These are phyloP conservation scores for Massarina eburnea DNA, from an alignment of 2,329 filamentous ascomycete species.

Conservation along the genomic window DNA sequence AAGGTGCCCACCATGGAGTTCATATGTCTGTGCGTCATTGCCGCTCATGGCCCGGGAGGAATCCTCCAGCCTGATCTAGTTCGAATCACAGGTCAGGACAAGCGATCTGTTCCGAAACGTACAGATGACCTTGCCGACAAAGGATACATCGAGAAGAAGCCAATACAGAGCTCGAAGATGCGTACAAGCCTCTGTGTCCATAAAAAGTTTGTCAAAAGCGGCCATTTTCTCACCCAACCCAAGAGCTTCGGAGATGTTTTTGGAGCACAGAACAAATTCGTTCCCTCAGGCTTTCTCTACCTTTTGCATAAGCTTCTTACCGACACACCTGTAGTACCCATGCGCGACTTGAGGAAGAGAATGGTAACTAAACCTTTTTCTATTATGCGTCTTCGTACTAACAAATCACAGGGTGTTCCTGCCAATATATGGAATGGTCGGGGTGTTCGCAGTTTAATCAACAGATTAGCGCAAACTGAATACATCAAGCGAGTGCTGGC, in stretches of 20 bases:
- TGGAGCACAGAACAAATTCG: constrained; percentile 42
- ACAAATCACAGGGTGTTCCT: constrained; percentile 29
- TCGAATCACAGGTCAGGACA: constrained; percentile 61
- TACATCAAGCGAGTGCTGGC: constrained; percentile 44
- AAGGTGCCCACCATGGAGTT: constrained; percentile 59
- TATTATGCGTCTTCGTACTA: constrained; percentile 10
- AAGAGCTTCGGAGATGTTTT: constrained; percentile 39
- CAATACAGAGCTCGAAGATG: constrained; percentile 43
- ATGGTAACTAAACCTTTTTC: constrained; percentile 40
- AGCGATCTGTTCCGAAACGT: constrained; percentile 63
- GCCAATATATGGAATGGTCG: constrained; percentile 42
- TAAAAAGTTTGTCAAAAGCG: constrained; percentile 49
- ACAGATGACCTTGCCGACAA: constrained; percentile 59
- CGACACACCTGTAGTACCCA: constrained; percentile 53
- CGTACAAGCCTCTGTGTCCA: constrained; percentile 61
- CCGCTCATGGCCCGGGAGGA: constrained; percentile 55
- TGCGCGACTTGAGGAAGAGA: constrained; percentile 54
- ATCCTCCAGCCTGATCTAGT: constrained; percentile 61
- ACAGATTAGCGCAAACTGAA: constrained; percentile 44
- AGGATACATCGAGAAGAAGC: constrained; percentile 62
- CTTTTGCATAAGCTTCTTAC: constrained; percentile 53
- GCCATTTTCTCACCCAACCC: constrained; percentile 26
- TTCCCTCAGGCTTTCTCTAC: constrained; percentile 53
- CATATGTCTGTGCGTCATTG: constrained; percentile 60
- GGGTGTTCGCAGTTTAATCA: constrained; percentile 42